phyloP scores from a whole-genome alignment of 257 asterid genomes.

The Gentiana macrophylla region DNA sequence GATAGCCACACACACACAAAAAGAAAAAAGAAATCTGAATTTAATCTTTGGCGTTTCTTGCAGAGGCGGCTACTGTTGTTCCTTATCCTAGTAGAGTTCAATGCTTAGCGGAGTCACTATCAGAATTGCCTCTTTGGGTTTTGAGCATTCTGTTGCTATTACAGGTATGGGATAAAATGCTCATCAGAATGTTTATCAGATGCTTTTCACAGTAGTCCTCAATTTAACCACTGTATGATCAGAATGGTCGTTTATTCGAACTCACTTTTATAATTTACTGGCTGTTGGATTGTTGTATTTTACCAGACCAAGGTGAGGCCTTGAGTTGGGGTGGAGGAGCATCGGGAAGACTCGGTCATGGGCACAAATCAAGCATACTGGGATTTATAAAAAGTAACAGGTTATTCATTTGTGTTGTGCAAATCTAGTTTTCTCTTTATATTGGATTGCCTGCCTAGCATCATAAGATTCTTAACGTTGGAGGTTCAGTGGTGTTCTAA shows the following conservation, averaged over 20 bases:
- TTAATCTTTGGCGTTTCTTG: slow-evolving; percentile 12
- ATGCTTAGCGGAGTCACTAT: slow-evolving; percentile 58
- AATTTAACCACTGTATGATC: not conserved
- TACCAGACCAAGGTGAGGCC: slow-evolving; percentile 73
- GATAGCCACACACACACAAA: not conserved
- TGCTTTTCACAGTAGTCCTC: not conserved
- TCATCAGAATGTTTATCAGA: not conserved
- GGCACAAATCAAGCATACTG: slow-evolving; percentile 59
- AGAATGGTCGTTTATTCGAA: not conserved
- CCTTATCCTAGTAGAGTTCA: slow-evolving; percentile 59
- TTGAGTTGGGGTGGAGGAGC: slow-evolving; percentile 99
- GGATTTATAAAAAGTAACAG: slow-evolving; percentile 74
- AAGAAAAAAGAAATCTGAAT: not conserved
- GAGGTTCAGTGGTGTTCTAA: too few species aligned
- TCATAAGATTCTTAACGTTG: too few species aligned
- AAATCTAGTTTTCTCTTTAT: not conserved
- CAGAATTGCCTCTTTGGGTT: slow-evolving; percentile 59
- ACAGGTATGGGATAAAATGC: slow-evolving; percentile 50
- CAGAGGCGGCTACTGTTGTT: slow-evolving; percentile 66
- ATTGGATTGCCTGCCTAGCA: too few species aligned
- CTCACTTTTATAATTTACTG: slow-evolving; percentile 5
- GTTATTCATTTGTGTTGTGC: slow-evolving; percentile 24
- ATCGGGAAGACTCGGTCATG: slow-evolving; percentile 96
- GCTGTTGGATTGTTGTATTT: slow-evolving; percentile 5
- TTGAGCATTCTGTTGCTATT: slow-evolving; percentile 87